These are phyloP conservation scores for Pythium aristosporum DNA, from an alignment of 352 stramenopile species.

Conservation along the genomic window DNA sequence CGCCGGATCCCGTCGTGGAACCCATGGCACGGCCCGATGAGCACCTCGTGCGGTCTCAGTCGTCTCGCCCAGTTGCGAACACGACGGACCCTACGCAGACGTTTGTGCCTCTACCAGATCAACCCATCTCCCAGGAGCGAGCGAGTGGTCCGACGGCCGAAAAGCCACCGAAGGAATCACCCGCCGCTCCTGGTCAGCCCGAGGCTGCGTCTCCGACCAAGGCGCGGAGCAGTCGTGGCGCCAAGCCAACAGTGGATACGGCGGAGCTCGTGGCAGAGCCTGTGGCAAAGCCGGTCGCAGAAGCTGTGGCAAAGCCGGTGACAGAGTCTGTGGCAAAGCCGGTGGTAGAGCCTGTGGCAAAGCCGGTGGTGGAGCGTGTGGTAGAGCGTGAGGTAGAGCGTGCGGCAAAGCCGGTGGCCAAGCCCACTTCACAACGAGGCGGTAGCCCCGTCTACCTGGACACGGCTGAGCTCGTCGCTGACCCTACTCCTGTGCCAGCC, in stretches of 20 bases:
- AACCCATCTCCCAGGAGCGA: not conserved
- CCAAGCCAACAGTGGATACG: not conserved
- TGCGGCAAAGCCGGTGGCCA: not conserved
- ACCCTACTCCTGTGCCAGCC: not conserved
- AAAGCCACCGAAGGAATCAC: too few relatives aligned
- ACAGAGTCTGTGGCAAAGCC: not conserved
- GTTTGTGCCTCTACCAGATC: slow-evolving; percentile 9
- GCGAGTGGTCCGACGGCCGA: not conserved
- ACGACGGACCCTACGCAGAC: not conserved
- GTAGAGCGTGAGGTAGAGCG: not conserved
- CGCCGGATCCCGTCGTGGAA: slow-evolving; percentile 9
- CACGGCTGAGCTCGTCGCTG: slow-evolving; percentile 18
- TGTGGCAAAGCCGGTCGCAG: not conserved
- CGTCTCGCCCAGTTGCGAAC: slow-evolving; percentile 2
- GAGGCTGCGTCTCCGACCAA: not conserved
- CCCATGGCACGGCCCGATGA: not conserved
- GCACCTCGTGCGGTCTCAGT: slow-evolving; percentile 1
- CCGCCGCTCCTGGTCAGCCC: too few relatives aligned
- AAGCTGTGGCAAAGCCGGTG: not conserved
- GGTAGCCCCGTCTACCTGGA: slow-evolving; percentile 11
- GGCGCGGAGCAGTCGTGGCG: not conserved
- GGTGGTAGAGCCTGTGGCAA: not conserved
- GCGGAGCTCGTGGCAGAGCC: slow-evolving; percentile 2
- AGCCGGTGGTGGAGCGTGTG: not conserved
- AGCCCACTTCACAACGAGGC: not conserved